Percentiles rank a stretch among this genome's conserved stretches.
These are phyloP conservation scores for Penicillium sp. DNA, from an alignment of 2,329 filamentous ascomycete genomes.

Conservation along the genomic window DNA sequence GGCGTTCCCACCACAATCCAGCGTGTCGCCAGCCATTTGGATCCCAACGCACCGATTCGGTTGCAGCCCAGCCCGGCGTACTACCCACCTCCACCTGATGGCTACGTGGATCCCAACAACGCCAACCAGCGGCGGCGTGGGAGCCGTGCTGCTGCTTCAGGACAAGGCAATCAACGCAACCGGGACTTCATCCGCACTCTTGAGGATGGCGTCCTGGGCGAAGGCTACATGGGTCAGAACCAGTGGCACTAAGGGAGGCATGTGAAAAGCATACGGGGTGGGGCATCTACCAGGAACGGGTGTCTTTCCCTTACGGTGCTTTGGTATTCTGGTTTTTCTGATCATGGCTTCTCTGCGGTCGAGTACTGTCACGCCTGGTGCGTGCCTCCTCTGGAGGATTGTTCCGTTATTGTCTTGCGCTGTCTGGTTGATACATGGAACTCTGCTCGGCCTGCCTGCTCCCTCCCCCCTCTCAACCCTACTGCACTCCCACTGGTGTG, in stretches of 20 bases:
- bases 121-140: conserved; percentile 74
- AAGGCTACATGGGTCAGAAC: conserved; percentile 80
- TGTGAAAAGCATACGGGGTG: conserved; percentile 34
- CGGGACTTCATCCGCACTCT: conserved; percentile 93
- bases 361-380: conserved; percentile 19
- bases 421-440: conserved; percentile 24
- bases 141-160: conserved; percentile 64
- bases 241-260: conserved; percentile 67
- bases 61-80: conserved; percentile 96
- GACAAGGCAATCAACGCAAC: conserved; percentile 60
- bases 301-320: conserved; percentile 11
- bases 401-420: conserved; percentile 21
- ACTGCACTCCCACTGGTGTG: conserved; percentile 6
- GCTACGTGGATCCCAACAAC: conserved; percentile 68
- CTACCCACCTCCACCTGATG: conserved; percentile 90
- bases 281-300: neutral
- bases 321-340: conserved; percentile 12
- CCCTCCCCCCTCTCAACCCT: conserved; percentile 12
- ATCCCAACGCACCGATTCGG: conserved; percentile 91
- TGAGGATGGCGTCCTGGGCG: conserved; percentile 91
- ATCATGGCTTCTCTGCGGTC: conserved; percentile 9
- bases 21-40: conserved; percentile 91
- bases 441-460: conserved; percentile 25
- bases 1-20: conserved; percentile 93
- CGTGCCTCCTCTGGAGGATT: conserved; percentile 19